Evolutionary conservation across 805 yeast species (phyloP).

Genomic region (Metschnikowia aberdeeniae): DNA sequence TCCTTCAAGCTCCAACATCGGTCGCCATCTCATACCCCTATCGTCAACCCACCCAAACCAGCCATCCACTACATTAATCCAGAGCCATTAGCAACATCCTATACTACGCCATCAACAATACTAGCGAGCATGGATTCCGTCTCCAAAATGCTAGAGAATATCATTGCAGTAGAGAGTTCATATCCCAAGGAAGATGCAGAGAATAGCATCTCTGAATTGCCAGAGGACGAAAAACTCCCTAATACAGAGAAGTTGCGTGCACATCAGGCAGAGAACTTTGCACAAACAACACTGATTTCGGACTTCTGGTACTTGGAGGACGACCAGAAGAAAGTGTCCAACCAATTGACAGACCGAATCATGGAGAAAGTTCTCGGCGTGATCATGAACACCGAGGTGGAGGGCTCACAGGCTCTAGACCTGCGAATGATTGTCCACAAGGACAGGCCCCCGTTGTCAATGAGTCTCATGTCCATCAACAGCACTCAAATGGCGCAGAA

Average conservation of each 20-base stretch:
- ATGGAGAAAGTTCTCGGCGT: conserved; percentile 67
- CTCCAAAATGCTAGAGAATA: conserved; percentile 34
- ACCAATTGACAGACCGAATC: conserved; percentile 56
- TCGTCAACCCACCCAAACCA: no score
- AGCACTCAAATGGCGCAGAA: conserved; percentile 60
- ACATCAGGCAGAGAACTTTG: conserved; percentile 3
- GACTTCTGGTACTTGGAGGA: conserved; percentile 25
- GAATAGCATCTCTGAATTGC: background rate
- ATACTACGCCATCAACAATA: background rate
- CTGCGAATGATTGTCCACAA: conserved; percentile 58
- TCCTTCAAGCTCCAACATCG: background rate
- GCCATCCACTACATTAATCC: background rate
- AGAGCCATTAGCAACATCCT: background rate
- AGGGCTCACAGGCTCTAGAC: conserved; percentile 35
- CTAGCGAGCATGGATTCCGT: conserved; percentile 31
- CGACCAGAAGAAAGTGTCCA: conserved; percentile 21
- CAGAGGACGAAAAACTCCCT: background rate
- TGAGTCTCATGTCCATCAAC: conserved; percentile 66
- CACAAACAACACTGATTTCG: conserved; percentile 14
- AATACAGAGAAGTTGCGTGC: conserved; percentile 1
- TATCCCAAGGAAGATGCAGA: background rate
- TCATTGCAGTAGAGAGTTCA: conserved; percentile 26
- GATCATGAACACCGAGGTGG: conserved; percentile 54
- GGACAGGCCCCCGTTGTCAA: conserved; percentile 63
- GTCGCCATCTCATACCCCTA: background rate